A percentile compares a stretch with the other conserved stretches of the same genome.
Conservation (phyloP, 2,329 filamentous ascomycete genomes). For the Neoascochyta sp. region DNA sequence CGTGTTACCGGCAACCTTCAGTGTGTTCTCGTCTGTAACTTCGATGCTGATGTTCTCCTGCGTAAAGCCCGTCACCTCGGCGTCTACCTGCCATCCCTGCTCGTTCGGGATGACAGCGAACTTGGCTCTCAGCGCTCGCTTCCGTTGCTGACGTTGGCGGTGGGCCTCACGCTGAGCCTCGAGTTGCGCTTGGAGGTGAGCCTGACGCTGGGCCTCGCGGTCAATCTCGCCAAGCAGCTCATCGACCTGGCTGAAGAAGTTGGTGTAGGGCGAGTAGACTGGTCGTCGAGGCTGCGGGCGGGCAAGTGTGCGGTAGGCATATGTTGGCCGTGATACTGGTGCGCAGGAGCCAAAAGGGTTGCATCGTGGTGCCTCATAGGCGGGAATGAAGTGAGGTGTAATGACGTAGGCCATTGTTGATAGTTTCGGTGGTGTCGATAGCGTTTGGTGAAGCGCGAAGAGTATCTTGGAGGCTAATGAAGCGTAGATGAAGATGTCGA, state of each 20-base stretch:
- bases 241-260: slow-evolving; percentile 34
- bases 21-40: slow-evolving; percentile 31
- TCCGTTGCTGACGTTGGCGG: slow-evolving; percentile 29
- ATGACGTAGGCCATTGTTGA: slow-evolving; percentile 35
- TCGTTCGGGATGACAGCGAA: slow-evolving; percentile 30
- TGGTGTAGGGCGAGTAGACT: slow-evolving; percentile 25
- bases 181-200: slow-evolving; percentile 22
- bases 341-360: slow-evolving; percentile 27
- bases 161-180: slow-evolving; percentile 29
- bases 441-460: slow-evolving; percentile 3
- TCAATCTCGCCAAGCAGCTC: slow-evolving; percentile 32
- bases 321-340: slow-evolving; percentile 17
- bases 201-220: slow-evolving; percentile 23
- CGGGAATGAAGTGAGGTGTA: slow-evolving; percentile 30
- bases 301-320: slow-evolving; percentile 13
- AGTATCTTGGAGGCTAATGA: slow-evolving; percentile 10
- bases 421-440: slow-evolving; percentile 3
- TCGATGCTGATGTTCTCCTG: slow-evolving; percentile 37
- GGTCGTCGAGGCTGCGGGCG: slow-evolving; percentile 1
- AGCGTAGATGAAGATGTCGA: slow-evolving; percentile 16
- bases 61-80: slow-evolving; percentile 31
- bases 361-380: slow-evolving; percentile 27
- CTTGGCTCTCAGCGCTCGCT: slow-evolving; percentile 26
- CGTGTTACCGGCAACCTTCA: slow-evolving; percentile 33
- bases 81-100: slow-evolving; percentile 32